Conservation (phyloP, 2,329 filamentous ascomycete species). For the Pestalotiopsis sp. region DNA sequence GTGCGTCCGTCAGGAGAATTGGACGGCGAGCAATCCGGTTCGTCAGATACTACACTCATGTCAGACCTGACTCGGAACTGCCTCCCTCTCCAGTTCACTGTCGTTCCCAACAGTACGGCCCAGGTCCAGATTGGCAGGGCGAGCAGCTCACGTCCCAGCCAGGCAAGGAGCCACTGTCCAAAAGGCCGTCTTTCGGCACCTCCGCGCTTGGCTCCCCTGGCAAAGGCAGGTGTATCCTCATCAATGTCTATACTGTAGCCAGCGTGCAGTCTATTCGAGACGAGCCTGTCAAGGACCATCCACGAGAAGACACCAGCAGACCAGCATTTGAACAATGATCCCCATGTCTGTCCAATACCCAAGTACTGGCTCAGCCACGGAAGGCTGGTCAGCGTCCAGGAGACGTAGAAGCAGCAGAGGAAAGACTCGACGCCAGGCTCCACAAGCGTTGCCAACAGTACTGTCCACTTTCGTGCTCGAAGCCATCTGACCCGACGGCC, state of each 20-base stretch:
- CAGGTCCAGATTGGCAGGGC: conserved; percentile 89
- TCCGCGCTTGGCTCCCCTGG: conserved; percentile 47
- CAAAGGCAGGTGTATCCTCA: conserved; percentile 74
- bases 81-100: conserved; percentile 84
- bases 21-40: conserved; percentile 11
- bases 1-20: neutral
- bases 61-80: conserved; percentile 81
- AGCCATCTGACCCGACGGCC: conserved; percentile 87
- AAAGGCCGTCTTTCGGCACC: conserved; percentile 58
- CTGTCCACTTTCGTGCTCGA: conserved; percentile 91
- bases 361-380: conserved; percentile 60
- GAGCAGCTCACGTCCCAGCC: conserved; percentile 81
- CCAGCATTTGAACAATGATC: conserved; percentile 68
- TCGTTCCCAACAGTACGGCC: conserved; percentile 87
- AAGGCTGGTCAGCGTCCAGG: conserved; percentile 77
- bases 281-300: conserved; percentile 74
- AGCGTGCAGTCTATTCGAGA: conserved; percentile 76
- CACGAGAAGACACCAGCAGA: conserved; percentile 65
- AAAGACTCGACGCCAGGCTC: conserved; percentile 92
- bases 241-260: conserved; percentile 72
- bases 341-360: conserved; percentile 67
- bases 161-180: conserved; percentile 74
- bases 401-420: conserved; percentile 78
- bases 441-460: conserved; percentile 83
- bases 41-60: conserved; percentile 69